Percentiles rank a stretch among this genome's conserved stretches.
These are phyloP conservation scores for Puccinellia tenuiflora DNA, from an alignment of 176 grass and related monocot species.

Conservation along the genomic window DNA sequence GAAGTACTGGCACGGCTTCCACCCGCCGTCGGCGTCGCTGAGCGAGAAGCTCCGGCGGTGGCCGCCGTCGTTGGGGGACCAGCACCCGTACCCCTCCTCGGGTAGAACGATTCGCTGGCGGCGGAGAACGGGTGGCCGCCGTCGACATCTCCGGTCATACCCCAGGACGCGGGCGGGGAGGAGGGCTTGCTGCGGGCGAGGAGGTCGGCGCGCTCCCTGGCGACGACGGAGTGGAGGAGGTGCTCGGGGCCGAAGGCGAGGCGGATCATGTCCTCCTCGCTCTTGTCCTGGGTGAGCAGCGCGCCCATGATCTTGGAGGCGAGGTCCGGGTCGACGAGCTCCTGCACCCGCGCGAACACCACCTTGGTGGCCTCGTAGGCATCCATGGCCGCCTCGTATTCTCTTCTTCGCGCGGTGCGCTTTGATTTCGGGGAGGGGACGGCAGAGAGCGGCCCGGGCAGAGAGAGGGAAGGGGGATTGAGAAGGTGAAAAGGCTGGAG, in stretches of 20 bases:
- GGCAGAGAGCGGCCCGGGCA: no score
- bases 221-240: constrained; percentile 56
- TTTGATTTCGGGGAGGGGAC: not conserved
- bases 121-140: constrained; percentile 10
- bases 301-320: constrained; percentile 70
- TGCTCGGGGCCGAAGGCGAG: constrained; percentile 73
- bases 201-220: constrained; percentile 41
- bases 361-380: constrained; percentile 67
- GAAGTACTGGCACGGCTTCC: constrained; percentile 52
- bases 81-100: constrained; percentile 29
- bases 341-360: constrained; percentile 61
- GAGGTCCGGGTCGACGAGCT: constrained; percentile 56
- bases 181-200: not conserved
- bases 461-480: not conserved
- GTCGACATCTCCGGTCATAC: not conserved
- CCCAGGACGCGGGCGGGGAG: not conserved
- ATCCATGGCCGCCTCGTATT: constrained; percentile 35
- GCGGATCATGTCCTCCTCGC: constrained; percentile 73
- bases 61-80: not conserved
- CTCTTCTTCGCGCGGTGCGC: not conserved
- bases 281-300: constrained; percentile 58
- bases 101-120: not conserved
- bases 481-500: constrained; percentile 2
- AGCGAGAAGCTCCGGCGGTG: constrained; percentile 35
- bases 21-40: constrained; percentile 18